These are phyloP conservation scores for Pichia sp. DNA, from an alignment of 1,139 yeast genomes.

Conservation along the genomic window DNA sequence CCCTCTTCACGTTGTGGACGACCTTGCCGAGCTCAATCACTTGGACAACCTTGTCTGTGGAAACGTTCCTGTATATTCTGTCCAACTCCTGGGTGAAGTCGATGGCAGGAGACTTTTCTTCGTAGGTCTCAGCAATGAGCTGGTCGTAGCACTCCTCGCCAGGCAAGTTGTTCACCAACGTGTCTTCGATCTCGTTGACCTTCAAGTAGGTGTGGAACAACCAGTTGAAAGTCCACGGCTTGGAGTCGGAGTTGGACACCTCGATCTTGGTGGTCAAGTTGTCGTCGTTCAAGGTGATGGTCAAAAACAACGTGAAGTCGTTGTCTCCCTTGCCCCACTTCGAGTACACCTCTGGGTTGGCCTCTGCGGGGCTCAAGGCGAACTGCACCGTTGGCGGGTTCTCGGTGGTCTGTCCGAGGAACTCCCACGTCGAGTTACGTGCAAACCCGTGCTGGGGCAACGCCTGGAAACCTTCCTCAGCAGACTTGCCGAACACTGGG, in stretches of 20 bases:
- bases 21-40: conserved; percentile 68
- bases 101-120: conserved; percentile 69
- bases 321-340: conserved; percentile 59
- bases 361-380: conserved; percentile 81
- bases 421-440: conserved; percentile 85
- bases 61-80: conserved; percentile 67
- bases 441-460: conserved; percentile 98
- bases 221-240: conserved; percentile 81
- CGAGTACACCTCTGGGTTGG: conserved; percentile 48
- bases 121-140: conserved; percentile 55
- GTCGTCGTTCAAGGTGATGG: conserved; percentile 54
- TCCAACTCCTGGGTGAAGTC: conserved; percentile 78
- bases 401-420: conserved; percentile 70
- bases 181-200: conserved; percentile 71
- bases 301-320: conserved; percentile 74
- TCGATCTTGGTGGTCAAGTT: conserved; percentile 65
- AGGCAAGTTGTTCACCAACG: conserved; percentile 69
- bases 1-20: conserved; percentile 58
- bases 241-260: conserved; percentile 64
- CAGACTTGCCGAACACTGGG: conserved; percentile 85
- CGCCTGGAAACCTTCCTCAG: conserved; percentile 37
- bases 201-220: conserved; percentile 89
- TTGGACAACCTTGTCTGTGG: conserved; percentile 53
- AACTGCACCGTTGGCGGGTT: conserved; percentile 74
- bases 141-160: conserved; percentile 75